Conservation (phyloP, 176 grass and related monocot genomes). For the Panicum miliaceum region DNA sequence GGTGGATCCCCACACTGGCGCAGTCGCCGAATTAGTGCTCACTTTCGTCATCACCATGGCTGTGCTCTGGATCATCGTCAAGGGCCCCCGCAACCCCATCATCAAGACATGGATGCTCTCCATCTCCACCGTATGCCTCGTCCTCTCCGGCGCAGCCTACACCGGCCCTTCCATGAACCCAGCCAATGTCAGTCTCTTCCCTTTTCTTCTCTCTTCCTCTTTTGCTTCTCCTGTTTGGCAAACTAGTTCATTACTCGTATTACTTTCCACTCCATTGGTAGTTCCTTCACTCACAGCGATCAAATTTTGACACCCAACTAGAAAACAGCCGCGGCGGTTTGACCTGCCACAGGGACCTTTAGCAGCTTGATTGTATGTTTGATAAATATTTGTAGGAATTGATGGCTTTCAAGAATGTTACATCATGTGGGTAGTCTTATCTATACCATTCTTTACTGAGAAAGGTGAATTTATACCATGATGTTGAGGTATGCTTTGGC, state of each 20-base stretch:
- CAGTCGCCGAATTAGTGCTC: conserved; percentile 61
- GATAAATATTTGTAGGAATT: neutral
- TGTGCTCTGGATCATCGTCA: conserved; percentile 55
- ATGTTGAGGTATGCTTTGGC: conserved; percentile 68
- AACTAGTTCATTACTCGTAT: neutral
- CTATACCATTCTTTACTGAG: neutral
- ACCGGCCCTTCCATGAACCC: conserved; percentile 42
- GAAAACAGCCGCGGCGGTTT: neutral
- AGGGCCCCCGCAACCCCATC: conserved; percentile 36
- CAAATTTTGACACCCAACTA: neutral
- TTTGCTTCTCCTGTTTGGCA: neutral
- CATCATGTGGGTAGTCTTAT: neutral
- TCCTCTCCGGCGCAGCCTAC: conserved; percentile 34
- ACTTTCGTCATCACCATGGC: conserved; percentile 67
- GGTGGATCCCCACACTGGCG: conserved; percentile 52
- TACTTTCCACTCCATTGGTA: neutral
- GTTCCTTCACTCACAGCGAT: neutral
- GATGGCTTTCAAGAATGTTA: neutral
- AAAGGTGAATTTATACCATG: neutral
- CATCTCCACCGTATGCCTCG: conserved; percentile 27
- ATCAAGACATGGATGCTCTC: conserved; percentile 38
- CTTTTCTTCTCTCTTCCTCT: neutral
- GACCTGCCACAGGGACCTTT: neutral
- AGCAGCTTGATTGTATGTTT: neutral
- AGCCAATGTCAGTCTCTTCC: conserved; percentile 28